Evolutionary conservation across 768 basidiomycete species (phyloP).

Genomic region (Hydnomerulius pinastri): DNA sequence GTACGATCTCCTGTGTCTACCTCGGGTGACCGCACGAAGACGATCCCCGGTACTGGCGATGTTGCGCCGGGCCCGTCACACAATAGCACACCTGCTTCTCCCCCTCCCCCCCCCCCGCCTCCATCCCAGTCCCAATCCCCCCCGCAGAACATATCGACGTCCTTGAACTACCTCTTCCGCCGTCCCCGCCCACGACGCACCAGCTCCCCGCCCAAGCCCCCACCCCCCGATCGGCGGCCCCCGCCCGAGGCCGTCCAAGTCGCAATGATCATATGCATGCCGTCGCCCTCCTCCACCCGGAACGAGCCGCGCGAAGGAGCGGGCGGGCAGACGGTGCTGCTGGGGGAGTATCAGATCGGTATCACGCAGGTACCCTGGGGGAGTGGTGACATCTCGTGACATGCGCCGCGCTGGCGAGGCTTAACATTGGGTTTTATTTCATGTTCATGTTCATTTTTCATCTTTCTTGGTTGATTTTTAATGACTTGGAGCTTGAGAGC

Average conservation of each 20-base stretch:
- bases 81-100: no score
- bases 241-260: conserved; percentile 36
- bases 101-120: no score
- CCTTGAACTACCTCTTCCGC: conserved; percentile 5
- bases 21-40: no score
- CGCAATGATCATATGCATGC: conserved; percentile 51
- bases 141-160: not conserved
- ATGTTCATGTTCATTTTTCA: no score
- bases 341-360: conserved; percentile 48
- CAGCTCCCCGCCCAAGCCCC: conserved; percentile 10
- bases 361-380: conserved; percentile 40
- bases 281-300: conserved; percentile 24
- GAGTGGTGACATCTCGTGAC: conserved; percentile 12
- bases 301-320: no score
- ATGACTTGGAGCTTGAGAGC: no score
- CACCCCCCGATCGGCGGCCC: conserved; percentile 10
- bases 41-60: no score
- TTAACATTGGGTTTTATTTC: no score
- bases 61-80: no score
- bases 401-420: no score
- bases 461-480: no score
- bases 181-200: conserved; percentile 1
- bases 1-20: conserved; percentile 24
- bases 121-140: not conserved
- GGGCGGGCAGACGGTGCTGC: conserved; percentile 8